These are phyloP conservation scores for Fusarium oligoseptatum DNA, from an alignment of 2,329 filamentous ascomycete genomes.

Conservation along the genomic window DNA sequence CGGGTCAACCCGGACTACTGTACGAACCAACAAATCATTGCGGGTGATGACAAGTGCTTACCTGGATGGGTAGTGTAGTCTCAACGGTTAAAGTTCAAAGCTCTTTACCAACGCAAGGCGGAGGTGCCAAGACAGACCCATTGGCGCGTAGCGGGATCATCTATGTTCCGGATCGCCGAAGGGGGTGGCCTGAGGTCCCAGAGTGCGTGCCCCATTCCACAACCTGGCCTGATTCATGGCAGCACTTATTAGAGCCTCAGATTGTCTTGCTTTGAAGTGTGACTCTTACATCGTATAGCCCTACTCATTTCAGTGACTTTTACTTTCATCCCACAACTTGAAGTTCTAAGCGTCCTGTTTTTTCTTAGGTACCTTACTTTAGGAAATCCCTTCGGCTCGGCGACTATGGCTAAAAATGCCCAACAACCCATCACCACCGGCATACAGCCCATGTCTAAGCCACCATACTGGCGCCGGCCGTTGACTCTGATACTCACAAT, in stretches of 20 bases:
- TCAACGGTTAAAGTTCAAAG: no score
- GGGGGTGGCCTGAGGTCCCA: no score
- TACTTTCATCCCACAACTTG: background rate
- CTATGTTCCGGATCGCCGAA: no score
- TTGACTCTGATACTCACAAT: background rate
- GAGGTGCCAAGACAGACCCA: no score
- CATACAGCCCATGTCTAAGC: background rate
- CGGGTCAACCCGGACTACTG: no score
- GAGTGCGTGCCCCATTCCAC: no score
- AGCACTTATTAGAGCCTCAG: background rate
- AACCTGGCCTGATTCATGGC: no score
- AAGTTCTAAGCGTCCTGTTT: background rate
- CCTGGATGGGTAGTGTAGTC: no score
- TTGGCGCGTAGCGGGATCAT: no score
- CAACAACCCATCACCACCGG: background rate
- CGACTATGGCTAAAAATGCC: background rate
- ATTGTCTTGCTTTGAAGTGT: background rate
- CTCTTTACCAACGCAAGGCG: no score
- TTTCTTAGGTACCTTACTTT: background rate
- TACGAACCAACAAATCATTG: no score
- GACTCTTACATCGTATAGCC: slow-evolving; percentile 5
- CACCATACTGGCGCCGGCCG: background rate
- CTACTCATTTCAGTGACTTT: background rate
- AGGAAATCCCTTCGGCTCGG: background rate
- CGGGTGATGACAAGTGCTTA: no score